Base-by-base conservation (phyloP, 352 stramenopile genomes). In the Phytophthora chlamydospora region DNA sequence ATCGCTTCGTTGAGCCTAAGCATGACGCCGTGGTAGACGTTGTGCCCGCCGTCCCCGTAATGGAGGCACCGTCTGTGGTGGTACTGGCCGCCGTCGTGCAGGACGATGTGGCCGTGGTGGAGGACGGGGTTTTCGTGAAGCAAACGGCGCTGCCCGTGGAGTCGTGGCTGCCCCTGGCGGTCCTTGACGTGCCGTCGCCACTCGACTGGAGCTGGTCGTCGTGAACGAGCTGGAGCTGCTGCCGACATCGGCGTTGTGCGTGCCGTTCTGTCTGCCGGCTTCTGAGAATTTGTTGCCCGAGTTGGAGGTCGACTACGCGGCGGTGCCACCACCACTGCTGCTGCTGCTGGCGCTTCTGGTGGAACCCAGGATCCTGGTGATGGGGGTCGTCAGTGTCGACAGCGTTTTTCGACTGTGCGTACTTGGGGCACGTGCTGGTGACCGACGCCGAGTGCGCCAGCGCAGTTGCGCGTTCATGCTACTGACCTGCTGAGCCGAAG, bases 331-430 rank as follows among this genome's bases (percentile, higher is more conserved):
- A 14, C 57, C 35, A 11, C 62, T 58, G 24, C 29, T 52, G 40
- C 32, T 43, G 21, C 66, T 71, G 50, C 71, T 80, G 36, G 19
- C 46, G 56, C 42, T 62, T 5, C 54, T 54, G 36, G 51, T 70
- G 17, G 59, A 58, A 9, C 63, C 70, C 43, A 81, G 61, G 19
- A 82, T 36, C 43, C 80, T 74, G 9, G 70, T 83, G 36, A 85
- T 83, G 52, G 80, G 83, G 47, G 80, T 70, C 33, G 64, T 66
- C n/a, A 92, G 78, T 47, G 83, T 90, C 17, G 83, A 92, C 43
- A 70, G 64, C 13, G 83, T 74, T 29, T n/a, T 62, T 24, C 21
- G 77, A 79, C 58, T 92, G 83, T 24, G 90, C 44, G 40, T 77
- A 79, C 42, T 90, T 76, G 43, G 77, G 76, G 52, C 83, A 92